Conservation (phyloP, 1,284 basidiomycete genomes). For the Sporisorium reilianum region DNA sequence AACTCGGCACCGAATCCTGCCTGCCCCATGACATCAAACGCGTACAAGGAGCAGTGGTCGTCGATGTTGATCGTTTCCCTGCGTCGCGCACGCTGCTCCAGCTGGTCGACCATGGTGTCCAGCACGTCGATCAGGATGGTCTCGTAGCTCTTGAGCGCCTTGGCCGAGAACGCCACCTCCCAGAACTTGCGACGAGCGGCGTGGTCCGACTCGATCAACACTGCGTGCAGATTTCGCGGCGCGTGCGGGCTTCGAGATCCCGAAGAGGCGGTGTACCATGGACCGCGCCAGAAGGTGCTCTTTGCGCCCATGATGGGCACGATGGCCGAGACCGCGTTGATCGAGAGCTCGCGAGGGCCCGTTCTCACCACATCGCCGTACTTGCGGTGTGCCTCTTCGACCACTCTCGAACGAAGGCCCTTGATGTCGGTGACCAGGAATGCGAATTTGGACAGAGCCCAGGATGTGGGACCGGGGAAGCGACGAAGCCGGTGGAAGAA, state of each 20-base stretch:
- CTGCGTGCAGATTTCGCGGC: conserved; percentile 34
- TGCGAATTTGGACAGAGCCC: conserved; percentile 33
- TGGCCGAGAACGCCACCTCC: conserved; percentile 44
- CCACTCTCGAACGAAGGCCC: conserved; percentile 19
- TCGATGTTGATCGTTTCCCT: conserved; percentile 40
- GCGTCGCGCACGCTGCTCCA: conserved; percentile 22
- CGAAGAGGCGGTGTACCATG: conserved; percentile 37
- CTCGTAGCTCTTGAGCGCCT: conserved; percentile 52
- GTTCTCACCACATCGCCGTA: conserved; percentile 48
- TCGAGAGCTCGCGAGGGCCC: conserved; percentile 44
- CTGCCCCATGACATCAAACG: conserved; percentile 46
- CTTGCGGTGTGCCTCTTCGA: conserved; percentile 29
- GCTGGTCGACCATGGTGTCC: conserved; percentile 33
- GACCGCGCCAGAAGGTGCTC: conserved; percentile 32
- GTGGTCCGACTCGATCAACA: conserved; percentile 27
- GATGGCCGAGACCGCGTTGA: conserved; percentile 33
- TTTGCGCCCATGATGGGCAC: conserved; percentile 35
- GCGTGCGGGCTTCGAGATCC: conserved; percentile 17
- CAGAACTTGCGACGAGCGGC: conserved; percentile 38
- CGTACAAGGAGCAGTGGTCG: conserved; percentile 39
- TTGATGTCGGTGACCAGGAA: conserved; percentile 31
- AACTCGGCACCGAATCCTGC: conserved; percentile 42
- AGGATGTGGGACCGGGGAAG: conserved; percentile 38
- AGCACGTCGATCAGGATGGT: conserved; percentile 30
- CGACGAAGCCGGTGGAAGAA: conserved; percentile 39